Conservation (phyloP, 1,139 yeast genomes). For the Petasospora rhodanensis region DNA sequence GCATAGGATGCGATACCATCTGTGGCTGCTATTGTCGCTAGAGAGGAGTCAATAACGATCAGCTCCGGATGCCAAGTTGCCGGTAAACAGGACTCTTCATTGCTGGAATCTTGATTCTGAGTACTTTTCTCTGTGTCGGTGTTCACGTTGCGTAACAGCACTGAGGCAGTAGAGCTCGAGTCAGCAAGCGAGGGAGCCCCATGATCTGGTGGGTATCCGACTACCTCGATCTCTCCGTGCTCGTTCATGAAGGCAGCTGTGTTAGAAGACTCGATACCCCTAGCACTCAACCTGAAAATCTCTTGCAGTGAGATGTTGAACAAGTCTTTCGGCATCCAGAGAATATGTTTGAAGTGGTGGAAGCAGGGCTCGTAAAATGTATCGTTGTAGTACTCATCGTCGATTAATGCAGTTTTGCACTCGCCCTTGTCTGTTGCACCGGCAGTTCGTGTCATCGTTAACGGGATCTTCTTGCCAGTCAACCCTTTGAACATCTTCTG, state of each 20-base stretch:
- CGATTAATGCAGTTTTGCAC: slow-evolving; percentile 3
- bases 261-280: slow-evolving; percentile 28
- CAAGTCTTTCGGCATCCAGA: slow-evolving; percentile 38
- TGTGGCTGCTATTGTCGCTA: too few relatives aligned
- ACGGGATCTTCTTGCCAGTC: slow-evolving; percentile 25
- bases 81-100: too few relatives aligned
- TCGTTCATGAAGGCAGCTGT: slow-evolving; percentile 24
- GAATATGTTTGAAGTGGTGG: slow-evolving; percentile 18
- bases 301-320: slow-evolving; percentile 28
- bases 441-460: slow-evolving; percentile 19
- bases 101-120: too few relatives aligned
- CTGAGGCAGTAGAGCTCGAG: too few relatives aligned
- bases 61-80: too few relatives aligned
- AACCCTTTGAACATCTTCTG: slow-evolving; percentile 28
- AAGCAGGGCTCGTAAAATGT: slow-evolving; percentile 24
- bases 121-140: too few relatives aligned
- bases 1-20: too few relatives aligned
- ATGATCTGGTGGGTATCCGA: slow-evolving; percentile 26
- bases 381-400: slow-evolving; percentile 15
- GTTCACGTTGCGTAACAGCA: too few relatives aligned
- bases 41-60: too few relatives aligned
- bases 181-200: too few relatives aligned
- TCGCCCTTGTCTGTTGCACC: slow-evolving; percentile 6
- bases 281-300: slow-evolving; percentile 21
- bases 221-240: slow-evolving; percentile 24